Evolutionary conservation across 2,329 filamentous ascomycete genomes (phyloP).

Genomic region (Fusarium citri): DNA sequence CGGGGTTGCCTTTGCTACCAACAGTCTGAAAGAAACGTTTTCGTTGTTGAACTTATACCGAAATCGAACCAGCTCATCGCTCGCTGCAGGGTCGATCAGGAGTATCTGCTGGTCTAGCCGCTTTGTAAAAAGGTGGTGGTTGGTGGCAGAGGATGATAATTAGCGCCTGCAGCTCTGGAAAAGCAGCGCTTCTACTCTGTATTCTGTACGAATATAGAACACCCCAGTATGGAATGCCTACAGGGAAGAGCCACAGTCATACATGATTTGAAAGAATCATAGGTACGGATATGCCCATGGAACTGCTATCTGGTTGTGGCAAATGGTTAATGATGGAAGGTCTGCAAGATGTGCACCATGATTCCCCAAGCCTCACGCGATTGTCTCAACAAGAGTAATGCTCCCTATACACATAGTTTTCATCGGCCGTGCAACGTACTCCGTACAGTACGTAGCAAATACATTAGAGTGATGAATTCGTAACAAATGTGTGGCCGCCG

Average conservation of each 20-base stretch:
- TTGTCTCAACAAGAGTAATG: neutral
- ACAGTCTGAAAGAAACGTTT: slow-evolving; percentile 26
- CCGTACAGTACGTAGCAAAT: neutral
- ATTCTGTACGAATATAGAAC: neutral
- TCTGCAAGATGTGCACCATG: neutral
- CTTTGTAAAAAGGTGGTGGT: neutral
- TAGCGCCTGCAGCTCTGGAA: neutral
- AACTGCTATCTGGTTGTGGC: neutral
- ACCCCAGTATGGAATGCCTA: neutral
- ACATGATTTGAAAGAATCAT: neutral
- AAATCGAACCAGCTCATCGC: neutral
- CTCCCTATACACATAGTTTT: neutral
- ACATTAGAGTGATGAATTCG: neutral
- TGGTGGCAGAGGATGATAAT: neutral
- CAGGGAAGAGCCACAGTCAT: neutral
- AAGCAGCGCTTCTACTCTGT: neutral
- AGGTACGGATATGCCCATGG: too few relatives aligned
- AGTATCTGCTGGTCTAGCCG: neutral
- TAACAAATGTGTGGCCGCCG: neutral
- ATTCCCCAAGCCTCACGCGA: neutral
- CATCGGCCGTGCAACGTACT: neutral
- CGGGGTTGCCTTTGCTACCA: slow-evolving; percentile 4
- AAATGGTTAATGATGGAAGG: neutral
- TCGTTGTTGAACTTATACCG: neutral
- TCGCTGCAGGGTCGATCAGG: neutral